Evolutionary conservation across 2,329 filamentous ascomycete genomes (phyloP).

Genomic region (Dothideomycetidae sp.): DNA sequence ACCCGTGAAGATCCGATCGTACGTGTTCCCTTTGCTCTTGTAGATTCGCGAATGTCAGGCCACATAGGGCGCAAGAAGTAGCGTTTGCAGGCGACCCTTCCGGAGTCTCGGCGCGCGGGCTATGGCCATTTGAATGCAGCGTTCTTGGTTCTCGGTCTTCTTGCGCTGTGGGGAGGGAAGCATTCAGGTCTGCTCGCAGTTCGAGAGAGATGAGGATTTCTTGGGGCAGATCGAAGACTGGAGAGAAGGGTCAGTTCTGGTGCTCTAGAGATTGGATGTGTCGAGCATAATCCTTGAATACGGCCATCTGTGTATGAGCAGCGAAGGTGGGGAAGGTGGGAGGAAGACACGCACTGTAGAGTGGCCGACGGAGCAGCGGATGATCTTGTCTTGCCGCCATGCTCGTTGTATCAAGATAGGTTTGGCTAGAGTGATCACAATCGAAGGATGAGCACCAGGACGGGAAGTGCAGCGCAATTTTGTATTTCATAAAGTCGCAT

Average conservation of each 20-base stretch:
- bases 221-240: slow-evolving; percentile 70
- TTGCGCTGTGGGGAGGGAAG: slow-evolving; percentile 15
- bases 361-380: slow-evolving; percentile 32
- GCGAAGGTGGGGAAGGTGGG: too few relatives aligned
- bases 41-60: slow-evolving; percentile 54
- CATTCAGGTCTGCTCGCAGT: slow-evolving; percentile 37
- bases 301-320: too few relatives aligned
- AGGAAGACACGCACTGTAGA: slow-evolving; percentile 32
- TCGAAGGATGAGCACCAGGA: too few relatives aligned
- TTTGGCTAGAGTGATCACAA: too few relatives aligned
- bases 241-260: slow-evolving; percentile 8
- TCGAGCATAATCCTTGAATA: too few relatives aligned
- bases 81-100: slow-evolving; percentile 39
- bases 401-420: too few relatives aligned
- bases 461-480: too few relatives aligned
- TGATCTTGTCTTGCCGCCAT: slow-evolving; percentile 11
- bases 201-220: slow-evolving; percentile 57
- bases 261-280: too few relatives aligned
- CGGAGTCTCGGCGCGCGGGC: slow-evolving; percentile 23
- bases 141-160: slow-evolving; percentile 11
- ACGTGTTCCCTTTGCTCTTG: slow-evolving; percentile 75
- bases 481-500: too few relatives aligned
- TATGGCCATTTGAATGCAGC: not conserved
- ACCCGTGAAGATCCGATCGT: slow-evolving; percentile 80
- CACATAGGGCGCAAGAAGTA: slow-evolving; percentile 71